Percentiles rank a stretch among this genome's conserved stretches.
Evolutionary conservation across 2,329 filamentous ascomycete species (phyloP).

Genomic region (Fusarium proliferatum): DNA sequence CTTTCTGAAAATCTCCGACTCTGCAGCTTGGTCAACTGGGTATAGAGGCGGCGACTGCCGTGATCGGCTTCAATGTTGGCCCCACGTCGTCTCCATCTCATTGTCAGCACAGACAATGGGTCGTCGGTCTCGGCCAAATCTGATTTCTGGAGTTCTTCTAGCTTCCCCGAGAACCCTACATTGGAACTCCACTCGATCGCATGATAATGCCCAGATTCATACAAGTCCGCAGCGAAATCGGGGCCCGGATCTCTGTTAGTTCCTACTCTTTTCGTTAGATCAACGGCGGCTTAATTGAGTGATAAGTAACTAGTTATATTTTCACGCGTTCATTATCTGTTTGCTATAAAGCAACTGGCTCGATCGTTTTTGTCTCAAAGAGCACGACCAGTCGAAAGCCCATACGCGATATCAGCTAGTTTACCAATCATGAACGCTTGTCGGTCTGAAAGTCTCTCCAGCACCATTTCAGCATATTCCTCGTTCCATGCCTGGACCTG

Average conservation of each 20-base stretch:
- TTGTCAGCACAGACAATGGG: not conserved
- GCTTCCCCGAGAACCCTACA: slow-evolving; percentile 1
- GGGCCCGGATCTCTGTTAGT: accelerated
- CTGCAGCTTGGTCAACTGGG: not conserved
- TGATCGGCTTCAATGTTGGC: not conserved
- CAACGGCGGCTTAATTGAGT: no score
- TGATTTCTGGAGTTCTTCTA: slow-evolving; percentile 14
- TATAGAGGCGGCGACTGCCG: not conserved
- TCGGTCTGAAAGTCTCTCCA: accelerated
- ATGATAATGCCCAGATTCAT: not conserved
- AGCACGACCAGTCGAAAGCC: accelerated
- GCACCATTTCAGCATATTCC: accelerated
- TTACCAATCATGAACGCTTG: accelerated
- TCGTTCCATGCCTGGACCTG: accelerated
- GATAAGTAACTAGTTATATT: no score
- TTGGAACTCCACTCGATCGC: not conserved
- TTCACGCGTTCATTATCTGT: no score
- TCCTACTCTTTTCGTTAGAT: no score
- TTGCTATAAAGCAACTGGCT: no score
- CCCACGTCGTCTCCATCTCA: not conserved
- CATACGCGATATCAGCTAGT: accelerated
- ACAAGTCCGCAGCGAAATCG: not conserved
- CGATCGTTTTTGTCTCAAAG: not conserved
- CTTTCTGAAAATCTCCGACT: not conserved
- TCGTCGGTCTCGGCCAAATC: not conserved